These are phyloP conservation scores for Stachybotrys chlorohalonatus DNA, from an alignment of 2,329 filamentous ascomycete genomes.

Conservation along the genomic window DNA sequence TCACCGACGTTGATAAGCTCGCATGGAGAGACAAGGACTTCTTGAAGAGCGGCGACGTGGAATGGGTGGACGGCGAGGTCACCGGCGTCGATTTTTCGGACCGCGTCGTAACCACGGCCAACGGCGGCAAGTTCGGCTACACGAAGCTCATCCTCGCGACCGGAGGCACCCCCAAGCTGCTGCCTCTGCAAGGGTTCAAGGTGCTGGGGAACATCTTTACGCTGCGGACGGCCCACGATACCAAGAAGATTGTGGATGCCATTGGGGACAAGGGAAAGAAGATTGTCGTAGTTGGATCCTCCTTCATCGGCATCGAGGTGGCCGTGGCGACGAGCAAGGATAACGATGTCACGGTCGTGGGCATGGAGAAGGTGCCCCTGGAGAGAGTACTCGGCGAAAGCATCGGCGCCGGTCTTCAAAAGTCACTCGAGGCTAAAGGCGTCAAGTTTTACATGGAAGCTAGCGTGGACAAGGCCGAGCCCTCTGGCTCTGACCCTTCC, in stretches of 20 bases:
- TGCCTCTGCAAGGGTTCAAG: slow-evolving; percentile 81
- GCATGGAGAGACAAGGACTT: slow-evolving; percentile 68
- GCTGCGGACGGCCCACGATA: slow-evolving; percentile 68
- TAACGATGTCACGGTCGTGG: slow-evolving; percentile 78
- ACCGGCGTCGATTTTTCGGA: slow-evolving; percentile 65
- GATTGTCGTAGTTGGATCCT: slow-evolving; percentile 83
- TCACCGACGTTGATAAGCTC: slow-evolving; percentile 72
- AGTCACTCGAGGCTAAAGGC: slow-evolving; percentile 71
- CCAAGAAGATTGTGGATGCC: slow-evolving; percentile 66
- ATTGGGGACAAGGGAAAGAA: slow-evolving; percentile 83
- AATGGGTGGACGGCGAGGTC: slow-evolving; percentile 55
- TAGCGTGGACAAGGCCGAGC: slow-evolving; percentile 71
- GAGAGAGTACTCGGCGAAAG: slow-evolving; percentile 77
- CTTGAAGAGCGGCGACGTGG: slow-evolving; percentile 56
- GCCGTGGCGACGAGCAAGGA: slow-evolving; percentile 72
- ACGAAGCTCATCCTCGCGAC: slow-evolving; percentile 86
- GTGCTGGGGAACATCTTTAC: slow-evolving; percentile 81
- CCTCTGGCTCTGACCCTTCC: slow-evolving; percentile 56
- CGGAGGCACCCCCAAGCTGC: slow-evolving; percentile 64
- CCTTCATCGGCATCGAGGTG: slow-evolving; percentile 98
- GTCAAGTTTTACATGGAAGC: slow-evolving; percentile 82
- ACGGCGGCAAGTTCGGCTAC: slow-evolving; percentile 64
- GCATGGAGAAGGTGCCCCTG: slow-evolving; percentile 79
- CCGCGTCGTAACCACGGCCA: slow-evolving; percentile 67
- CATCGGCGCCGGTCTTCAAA: slow-evolving; percentile 74